A percentile compares a stretch with the other conserved stretches of the same genome.
Conservation (phyloP, 805 yeast species). For the Ogataea corticis region DNA sequence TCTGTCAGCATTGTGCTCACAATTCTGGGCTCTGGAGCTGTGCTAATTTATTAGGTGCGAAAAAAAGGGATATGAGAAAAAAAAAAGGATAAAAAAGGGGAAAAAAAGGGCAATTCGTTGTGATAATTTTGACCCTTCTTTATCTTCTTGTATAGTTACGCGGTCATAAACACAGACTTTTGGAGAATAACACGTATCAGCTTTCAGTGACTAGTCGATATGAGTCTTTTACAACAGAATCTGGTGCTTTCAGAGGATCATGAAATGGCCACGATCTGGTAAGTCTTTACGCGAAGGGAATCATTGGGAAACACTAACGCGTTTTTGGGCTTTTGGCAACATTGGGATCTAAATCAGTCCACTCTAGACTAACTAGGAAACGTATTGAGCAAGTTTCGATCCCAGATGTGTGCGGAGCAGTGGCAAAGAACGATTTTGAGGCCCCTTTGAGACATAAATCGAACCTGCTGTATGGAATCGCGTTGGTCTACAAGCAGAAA, state of each 20-base stretch:
- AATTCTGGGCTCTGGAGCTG: slow-evolving; percentile 61
- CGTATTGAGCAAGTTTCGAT: slow-evolving; percentile 41
- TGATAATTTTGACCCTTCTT: neutral
- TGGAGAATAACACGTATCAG: too few species aligned
- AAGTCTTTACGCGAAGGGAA: slow-evolving; percentile 7
- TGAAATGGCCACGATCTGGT: slow-evolving; percentile 34
- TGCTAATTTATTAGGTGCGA: slow-evolving; percentile 24
- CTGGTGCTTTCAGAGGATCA: slow-evolving; percentile 15
- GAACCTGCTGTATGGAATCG: slow-evolving; percentile 47
- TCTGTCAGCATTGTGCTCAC: slow-evolving; percentile 49
- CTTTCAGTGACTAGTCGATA: too few species aligned
- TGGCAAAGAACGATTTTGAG: slow-evolving; percentile 21
- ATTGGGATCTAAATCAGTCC: slow-evolving; percentile 25
- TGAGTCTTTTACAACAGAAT: slow-evolving; percentile 22
- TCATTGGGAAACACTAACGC: slow-evolving; percentile 1
- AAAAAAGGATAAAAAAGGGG: slow-evolving; percentile 11
- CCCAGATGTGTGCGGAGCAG: slow-evolving; percentile 41
- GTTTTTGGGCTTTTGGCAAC: slow-evolving; percentile 33
- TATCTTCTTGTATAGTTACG: too few species aligned
- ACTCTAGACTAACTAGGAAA: slow-evolving; percentile 30
- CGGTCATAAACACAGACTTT: too few species aligned
- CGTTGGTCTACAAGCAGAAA: slow-evolving; percentile 50
- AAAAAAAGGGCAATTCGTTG: neutral
- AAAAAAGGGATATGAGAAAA: slow-evolving; percentile 6
- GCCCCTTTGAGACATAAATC: slow-evolving; percentile 40